Evolutionary conservation across 2,329 filamentous ascomycete genomes (phyloP).

Genomic region (Apiospora sp.): DNA sequence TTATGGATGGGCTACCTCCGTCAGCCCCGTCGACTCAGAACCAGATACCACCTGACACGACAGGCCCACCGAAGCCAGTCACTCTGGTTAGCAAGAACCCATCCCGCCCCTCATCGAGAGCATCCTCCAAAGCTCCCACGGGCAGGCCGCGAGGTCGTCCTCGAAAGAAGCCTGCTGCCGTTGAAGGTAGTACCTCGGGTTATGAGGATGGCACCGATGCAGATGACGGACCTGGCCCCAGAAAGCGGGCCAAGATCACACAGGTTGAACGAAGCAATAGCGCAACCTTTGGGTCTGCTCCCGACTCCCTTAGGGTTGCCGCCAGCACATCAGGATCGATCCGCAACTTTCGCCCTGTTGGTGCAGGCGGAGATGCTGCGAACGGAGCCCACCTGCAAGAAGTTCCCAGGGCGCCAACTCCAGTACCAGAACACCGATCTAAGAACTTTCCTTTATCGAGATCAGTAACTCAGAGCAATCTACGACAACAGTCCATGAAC

Average conservation of each 20-base stretch:
- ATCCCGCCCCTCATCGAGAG: slow-evolving; percentile 62
- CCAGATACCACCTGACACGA: background rate
- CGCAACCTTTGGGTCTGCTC: slow-evolving; percentile 74
- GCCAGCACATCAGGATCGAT: slow-evolving; percentile 91
- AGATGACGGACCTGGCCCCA: slow-evolving; percentile 64
- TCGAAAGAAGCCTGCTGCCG: slow-evolving; percentile 56
- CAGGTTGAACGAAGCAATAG: slow-evolving; percentile 77
- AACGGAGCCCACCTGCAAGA: slow-evolving; percentile 69
- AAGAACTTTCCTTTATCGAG: slow-evolving; percentile 39
- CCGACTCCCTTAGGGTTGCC: slow-evolving; percentile 85
- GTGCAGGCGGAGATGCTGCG: slow-evolving; percentile 54
- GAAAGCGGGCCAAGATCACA: slow-evolving; percentile 83
- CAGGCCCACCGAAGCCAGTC: background rate
- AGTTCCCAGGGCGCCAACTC: slow-evolving; percentile 79
- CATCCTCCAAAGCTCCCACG: slow-evolving; percentile 61
- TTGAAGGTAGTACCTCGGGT: slow-evolving; percentile 74
- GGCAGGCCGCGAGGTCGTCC: slow-evolving; percentile 65
- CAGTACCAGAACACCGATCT: slow-evolving; percentile 64
- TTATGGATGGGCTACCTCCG: slow-evolving; percentile 30
- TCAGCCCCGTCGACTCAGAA: slow-evolving; percentile 22
- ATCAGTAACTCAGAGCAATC: slow-evolving; percentile 52
- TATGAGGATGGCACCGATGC: slow-evolving; percentile 73
- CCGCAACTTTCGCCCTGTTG: slow-evolving; percentile 80
- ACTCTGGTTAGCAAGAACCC: background rate
- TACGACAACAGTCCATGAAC: slow-evolving; percentile 69